These are phyloP conservation scores for Suillus subaureus DNA, from an alignment of 768 basidiomycete species.

Conservation along the genomic window DNA sequence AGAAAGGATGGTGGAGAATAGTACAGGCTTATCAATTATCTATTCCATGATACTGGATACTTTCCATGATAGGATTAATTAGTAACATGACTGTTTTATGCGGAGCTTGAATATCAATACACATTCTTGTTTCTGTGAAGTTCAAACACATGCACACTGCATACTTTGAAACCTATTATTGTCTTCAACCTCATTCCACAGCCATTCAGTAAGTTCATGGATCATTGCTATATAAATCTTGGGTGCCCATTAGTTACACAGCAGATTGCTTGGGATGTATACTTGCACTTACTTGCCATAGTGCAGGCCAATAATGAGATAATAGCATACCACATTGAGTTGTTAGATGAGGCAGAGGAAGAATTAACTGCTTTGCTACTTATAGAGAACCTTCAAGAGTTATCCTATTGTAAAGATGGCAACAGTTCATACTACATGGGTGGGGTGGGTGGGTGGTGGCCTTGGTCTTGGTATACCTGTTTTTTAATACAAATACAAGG, in stretches of 20 bases:
- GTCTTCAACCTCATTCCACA: conserved; percentile 40
- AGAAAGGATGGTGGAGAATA: too few relatives aligned
- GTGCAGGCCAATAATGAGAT: neutral
- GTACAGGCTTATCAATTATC: too few relatives aligned
- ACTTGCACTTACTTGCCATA: too few relatives aligned
- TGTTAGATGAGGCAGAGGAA: neutral
- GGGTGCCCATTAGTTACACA: conserved; percentile 26
- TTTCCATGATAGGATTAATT: too few relatives aligned
- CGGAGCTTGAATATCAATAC: too few relatives aligned
- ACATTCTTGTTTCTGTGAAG: too few relatives aligned
- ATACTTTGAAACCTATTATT: too few relatives aligned
- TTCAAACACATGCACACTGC: too few relatives aligned
- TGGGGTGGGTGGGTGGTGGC: too few relatives aligned
- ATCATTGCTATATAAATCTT: conserved; percentile 20
- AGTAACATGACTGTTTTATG: too few relatives aligned
- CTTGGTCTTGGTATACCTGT: neutral
- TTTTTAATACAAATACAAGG: neutral
- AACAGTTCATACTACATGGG: neutral
- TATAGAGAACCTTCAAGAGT: neutral
- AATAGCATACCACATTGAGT: neutral
- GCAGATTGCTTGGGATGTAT: neutral
- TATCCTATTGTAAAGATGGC: neutral
- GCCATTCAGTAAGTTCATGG: conserved; percentile 26
- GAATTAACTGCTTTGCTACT: neutral
- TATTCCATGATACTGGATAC: too few relatives aligned